Conservation (phyloP, 2,329 filamentous ascomycete species). For the Mollisia scopiformis region DNA sequence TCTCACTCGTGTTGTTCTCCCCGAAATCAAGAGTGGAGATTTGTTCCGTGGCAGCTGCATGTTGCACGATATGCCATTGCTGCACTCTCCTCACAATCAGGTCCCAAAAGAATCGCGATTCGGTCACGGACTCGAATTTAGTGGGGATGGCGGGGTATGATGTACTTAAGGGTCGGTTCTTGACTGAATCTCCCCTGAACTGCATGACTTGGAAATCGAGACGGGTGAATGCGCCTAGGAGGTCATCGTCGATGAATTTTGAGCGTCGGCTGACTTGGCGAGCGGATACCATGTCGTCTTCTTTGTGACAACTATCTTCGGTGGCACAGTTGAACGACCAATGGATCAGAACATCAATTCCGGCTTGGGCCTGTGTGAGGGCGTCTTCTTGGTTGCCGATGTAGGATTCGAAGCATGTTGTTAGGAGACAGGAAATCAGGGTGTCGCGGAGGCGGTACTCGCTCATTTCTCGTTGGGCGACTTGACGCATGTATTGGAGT, state of each 20-base stretch:
- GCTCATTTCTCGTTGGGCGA: not conserved
- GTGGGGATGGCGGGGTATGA: conserved; percentile 9
- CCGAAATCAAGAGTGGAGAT: conserved; percentile 1
- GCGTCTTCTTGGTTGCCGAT: conserved; percentile 15
- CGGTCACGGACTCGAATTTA: conserved; percentile 9
- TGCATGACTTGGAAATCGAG: conserved; percentile 11
- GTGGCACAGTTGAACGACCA: not conserved
- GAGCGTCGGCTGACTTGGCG: not conserved
- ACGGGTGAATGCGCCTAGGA: conserved; percentile 7
- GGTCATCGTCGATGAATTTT: conserved; percentile 10
- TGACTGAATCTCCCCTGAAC: not conserved
- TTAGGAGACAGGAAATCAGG: conserved; percentile 13
- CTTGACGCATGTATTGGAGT: conserved; percentile 3
- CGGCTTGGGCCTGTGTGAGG: conserved; percentile 7
- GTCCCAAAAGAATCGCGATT: conserved; percentile 13
- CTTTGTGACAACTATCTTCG: too few species aligned
- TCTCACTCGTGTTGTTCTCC: not conserved
- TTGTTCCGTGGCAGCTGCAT: not conserved
- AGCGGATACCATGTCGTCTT: not conserved
- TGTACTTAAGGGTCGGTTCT: not conserved
- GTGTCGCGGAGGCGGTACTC: conserved; percentile 1
- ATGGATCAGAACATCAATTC: conserved; percentile 6
- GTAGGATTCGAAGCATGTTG: conserved; percentile 17
- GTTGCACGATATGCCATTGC: not conserved
- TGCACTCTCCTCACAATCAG: conserved; percentile 8